Evolutionary conservation across 257 asterid species (phyloP).

Genomic region (Fraxinus americana): DNA sequence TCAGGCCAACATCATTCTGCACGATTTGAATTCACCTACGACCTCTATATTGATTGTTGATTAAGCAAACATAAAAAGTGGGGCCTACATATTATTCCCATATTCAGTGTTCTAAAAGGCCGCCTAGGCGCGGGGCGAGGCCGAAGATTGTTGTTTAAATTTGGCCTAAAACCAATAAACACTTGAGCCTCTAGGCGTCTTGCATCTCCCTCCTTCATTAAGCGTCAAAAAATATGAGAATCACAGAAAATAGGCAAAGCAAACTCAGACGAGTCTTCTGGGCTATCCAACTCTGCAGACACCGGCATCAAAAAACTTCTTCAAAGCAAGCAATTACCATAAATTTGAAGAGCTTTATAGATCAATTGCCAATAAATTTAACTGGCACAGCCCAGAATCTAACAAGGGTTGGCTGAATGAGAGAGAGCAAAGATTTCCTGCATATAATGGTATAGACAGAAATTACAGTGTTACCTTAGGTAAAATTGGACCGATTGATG

Average conservation of each 20-base stretch:
- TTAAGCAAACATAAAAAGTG: too few species aligned
- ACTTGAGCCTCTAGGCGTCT: background rate
- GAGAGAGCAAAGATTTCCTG: conserved; percentile 6
- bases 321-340: background rate
- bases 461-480: conserved; percentile 58
- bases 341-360: conserved; percentile 21
- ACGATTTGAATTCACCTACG: too few species aligned
- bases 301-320: conserved; percentile 16
- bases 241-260: conserved; percentile 26
- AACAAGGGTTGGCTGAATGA: background rate
- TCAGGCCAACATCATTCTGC: too few species aligned
- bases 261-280: conserved; percentile 25
- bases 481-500: conserved; percentile 53
- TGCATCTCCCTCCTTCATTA: background rate
- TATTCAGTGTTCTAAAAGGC: too few species aligned
- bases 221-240: conserved; percentile 14
- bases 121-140: too few species aligned
- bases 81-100: too few species aligned
- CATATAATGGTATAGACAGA: conserved; percentile 32
- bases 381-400: conserved; percentile 6
- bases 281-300: background rate
- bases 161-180: too few species aligned
- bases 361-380: conserved; percentile 26
- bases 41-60: too few species aligned
- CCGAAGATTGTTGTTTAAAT: too few species aligned